These are phyloP conservation scores for Phlebopus sp. DNA, from an alignment of 1,284 basidiomycete genomes.

Conservation along the genomic window DNA sequence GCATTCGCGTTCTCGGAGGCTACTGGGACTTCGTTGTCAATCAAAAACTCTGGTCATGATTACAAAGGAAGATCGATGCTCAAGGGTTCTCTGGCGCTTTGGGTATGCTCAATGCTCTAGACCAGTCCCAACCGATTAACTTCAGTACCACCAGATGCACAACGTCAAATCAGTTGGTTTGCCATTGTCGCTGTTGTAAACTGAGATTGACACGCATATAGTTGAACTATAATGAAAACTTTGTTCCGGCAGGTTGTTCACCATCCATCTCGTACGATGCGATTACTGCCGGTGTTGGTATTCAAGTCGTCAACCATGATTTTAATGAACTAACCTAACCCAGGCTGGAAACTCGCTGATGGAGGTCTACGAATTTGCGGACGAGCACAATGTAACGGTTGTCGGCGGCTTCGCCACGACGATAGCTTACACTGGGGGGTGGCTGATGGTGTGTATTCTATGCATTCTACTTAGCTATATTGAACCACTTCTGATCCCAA, in stretches of 20 bases:
- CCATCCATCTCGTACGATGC: slow-evolving; percentile 3
- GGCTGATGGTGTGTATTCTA: slow-evolving; percentile 17
- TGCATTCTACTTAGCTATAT: not conserved
- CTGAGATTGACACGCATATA: not conserved
- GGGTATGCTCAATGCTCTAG: slow-evolving; percentile 24
- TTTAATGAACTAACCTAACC: not conserved
- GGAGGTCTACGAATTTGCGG: slow-evolving; percentile 28
- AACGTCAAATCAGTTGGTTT: slow-evolving; percentile 26
- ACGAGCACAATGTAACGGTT: slow-evolving; percentile 29
- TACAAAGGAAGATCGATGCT: slow-evolving; percentile 39
- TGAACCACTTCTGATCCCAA: not conserved
- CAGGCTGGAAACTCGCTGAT: slow-evolving; percentile 26
- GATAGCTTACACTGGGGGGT: slow-evolving; percentile 28
- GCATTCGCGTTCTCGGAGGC: slow-evolving; percentile 32
- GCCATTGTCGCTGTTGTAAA: not conserved
- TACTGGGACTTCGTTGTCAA: slow-evolving; percentile 35
- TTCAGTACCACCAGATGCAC: slow-evolving; percentile 14
- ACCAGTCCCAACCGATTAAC: not conserved
- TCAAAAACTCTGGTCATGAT: slow-evolving; percentile 43
- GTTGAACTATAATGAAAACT: slow-evolving; percentile 9
- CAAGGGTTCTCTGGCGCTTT: slow-evolving; percentile 32
- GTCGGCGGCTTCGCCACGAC: slow-evolving; percentile 27
- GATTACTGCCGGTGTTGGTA: slow-evolving; percentile 23
- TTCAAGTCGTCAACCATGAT: not conserved
- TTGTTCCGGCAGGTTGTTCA: slow-evolving; percentile 14